These are phyloP conservation scores for Glycine tomentella DNA, from an alignment of 306 rosid genomes.

Conservation along the genomic window DNA sequence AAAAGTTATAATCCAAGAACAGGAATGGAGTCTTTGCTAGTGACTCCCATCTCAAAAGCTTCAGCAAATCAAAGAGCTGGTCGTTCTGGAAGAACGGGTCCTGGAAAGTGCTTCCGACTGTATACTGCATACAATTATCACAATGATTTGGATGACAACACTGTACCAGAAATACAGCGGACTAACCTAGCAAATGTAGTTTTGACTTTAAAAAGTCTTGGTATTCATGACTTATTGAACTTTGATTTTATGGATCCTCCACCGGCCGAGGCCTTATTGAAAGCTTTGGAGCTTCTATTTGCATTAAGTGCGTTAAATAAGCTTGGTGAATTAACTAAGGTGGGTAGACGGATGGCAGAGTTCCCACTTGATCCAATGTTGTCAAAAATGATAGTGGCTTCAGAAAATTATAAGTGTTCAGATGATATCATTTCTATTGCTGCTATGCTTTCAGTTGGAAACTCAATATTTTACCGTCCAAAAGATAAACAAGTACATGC, in stretches of 20 bases:
- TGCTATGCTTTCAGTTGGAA: slow-evolving; percentile 92
- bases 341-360: slow-evolving; percentile 95
- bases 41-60: slow-evolving; percentile 94
- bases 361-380: slow-evolving; percentile 96
- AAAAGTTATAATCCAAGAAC: slow-evolving; percentile 75
- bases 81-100: slow-evolving; percentile 96
- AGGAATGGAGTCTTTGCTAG: slow-evolving; percentile 89
- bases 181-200: slow-evolving; percentile 95
- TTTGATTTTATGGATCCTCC: slow-evolving; percentile 99
- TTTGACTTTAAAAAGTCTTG: slow-evolving; percentile 86
- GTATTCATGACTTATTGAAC: slow-evolving; percentile 79
- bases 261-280: slow-evolving; percentile 90
- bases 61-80: slow-evolving; percentile 97
- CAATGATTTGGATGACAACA: slow-evolving; percentile 85
- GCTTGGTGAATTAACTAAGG: slow-evolving; percentile 88
- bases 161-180: slow-evolving; percentile 91
- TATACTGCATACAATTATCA: slow-evolving; percentile 80
- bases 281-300: slow-evolving; percentile 89
- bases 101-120: slow-evolving; percentile 92
- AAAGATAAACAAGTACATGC: slow-evolving; percentile 99
- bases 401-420: slow-evolving; percentile 86
- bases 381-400: slow-evolving; percentile 92
- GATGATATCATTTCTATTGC: slow-evolving; percentile 88
- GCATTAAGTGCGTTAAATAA: slow-evolving; percentile 88
- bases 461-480: slow-evolving; percentile 95